Evolutionary conservation across 2,329 filamentous ascomycete species (phyloP), one percentile per base, ranked within the genome.

Genomic region (Penicillium sp.): DNA sequence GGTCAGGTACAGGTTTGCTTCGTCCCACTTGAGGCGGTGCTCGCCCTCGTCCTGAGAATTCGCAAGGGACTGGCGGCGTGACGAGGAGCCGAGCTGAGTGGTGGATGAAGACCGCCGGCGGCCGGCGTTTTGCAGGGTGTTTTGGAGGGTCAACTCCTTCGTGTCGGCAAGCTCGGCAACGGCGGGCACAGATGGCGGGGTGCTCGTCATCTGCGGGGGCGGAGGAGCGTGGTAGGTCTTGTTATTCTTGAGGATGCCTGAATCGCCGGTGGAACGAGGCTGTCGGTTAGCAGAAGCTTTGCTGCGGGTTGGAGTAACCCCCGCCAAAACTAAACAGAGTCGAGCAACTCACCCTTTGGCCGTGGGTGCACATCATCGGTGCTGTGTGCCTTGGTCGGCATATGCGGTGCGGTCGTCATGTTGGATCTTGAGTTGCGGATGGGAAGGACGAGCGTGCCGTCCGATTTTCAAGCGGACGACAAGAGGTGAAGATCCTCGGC

Each of bases 1-100:
- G 6, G 93, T 93, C 37, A 98, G 78, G 70, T 96, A 98, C 20
- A 98, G 78, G 63, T 98, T 98, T 31, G 87, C 93, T 73, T 98
- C 93, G 67, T 98, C 93, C 93, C 93, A 98, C 72, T 96, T 95
- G 54, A 98, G 76, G 48, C 89, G 83, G 48, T 86, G 84, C 43
- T 79, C 83, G 41, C 74, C 76, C 33, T 81, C 77, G 35, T 80
- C 77, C 13, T 73, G 65, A 28, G 77, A 73, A 45, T 70, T 64
- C 37, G 66, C 69, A 45, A 67, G 67, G 1, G 86, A 90, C 51
- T 83, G 84, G 35, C 87, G 83, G 39, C 88, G 84, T n/a, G 83
- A 85, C 3, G 61, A 48, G 7, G 79, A 76, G 19, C 77, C 77
- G 4, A 80, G 80, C 48, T 79, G 79, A 2, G 81, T 77, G 17